Evolutionary conservation across 2,329 filamentous ascomycete species (phyloP).

Genomic region (Coniella lustricola): DNA sequence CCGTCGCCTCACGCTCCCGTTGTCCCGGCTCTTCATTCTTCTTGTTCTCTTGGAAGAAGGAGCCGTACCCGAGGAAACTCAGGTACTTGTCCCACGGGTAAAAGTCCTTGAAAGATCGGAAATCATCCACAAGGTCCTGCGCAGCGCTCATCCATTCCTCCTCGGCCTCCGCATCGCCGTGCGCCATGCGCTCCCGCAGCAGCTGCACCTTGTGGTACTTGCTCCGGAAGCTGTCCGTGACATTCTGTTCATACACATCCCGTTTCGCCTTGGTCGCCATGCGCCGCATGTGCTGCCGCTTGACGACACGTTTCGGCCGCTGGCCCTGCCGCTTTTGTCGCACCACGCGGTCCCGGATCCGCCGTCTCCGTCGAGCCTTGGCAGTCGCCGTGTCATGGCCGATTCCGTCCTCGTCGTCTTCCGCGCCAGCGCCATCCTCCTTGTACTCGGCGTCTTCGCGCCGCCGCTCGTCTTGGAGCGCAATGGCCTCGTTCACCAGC

Average conservation of each 20-base stretch:
- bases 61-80: constrained; percentile 42
- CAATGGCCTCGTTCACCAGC: constrained; percentile 67
- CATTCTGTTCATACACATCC: constrained; percentile 22
- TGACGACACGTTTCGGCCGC: constrained; percentile 9
- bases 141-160: constrained; percentile 52
- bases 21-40: constrained; percentile 19
- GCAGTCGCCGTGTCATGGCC: constrained; percentile 28
- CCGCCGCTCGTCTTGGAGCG: constrained; percentile 46
- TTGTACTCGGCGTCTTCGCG: constrained; percentile 18
- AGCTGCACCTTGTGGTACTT: constrained; percentile 39
- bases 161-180: constrained; percentile 37
- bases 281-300: constrained; percentile 14
- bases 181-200: constrained; percentile 34
- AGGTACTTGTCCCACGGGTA: constrained; percentile 62
- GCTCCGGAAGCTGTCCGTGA: constrained; percentile 22
- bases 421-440: constrained; percentile 20
- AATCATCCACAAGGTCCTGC: constrained; percentile 54
- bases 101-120: constrained; percentile 55
- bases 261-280: constrained; percentile 22
- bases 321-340: constrained; percentile 13
- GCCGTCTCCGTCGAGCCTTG: constrained; percentile 13
- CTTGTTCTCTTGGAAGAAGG: constrained; percentile 29
- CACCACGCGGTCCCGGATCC: constrained; percentile 23
- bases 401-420: constrained; percentile 18
- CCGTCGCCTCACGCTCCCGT: constrained; percentile 9